A percentile compares a stretch with the other conserved stretches of the same genome.
Conservation (phyloP, 2,329 filamentous ascomycete genomes). For the Didymosphaeria variabile region DNA sequence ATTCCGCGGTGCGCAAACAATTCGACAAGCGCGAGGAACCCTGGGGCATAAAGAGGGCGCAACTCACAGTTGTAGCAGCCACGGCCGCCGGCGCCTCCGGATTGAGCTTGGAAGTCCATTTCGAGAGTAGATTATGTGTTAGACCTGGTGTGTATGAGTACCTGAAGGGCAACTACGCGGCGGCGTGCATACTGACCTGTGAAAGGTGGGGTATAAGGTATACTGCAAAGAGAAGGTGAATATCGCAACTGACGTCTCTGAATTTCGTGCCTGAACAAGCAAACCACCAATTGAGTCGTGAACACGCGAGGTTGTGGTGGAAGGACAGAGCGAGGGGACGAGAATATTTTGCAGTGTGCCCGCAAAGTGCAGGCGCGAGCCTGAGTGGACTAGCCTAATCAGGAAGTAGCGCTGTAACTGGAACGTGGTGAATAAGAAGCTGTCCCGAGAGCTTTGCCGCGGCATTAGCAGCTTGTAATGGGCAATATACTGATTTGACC, state of each 20-base stretch:
- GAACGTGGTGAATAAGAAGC: conserved; percentile 10
- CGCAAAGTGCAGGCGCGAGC: conserved; percentile 14
- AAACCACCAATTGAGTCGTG: conserved; percentile 26
- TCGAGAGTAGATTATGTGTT: conserved; percentile 27
- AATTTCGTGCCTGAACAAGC: conserved; percentile 18
- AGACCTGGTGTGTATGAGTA: conserved; percentile 36
- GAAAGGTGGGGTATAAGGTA: conserved; percentile 29
- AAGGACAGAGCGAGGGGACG: conserved; percentile 31
- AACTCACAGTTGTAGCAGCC: conserved; percentile 55
- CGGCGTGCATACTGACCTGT: conserved; percentile 33
- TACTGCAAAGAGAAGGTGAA: conserved; percentile 18
- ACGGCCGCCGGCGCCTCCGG: conserved; percentile 47
- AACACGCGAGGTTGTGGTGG: conserved; percentile 20
- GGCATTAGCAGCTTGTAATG: neutral
- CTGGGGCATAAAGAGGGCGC: conserved; percentile 12
- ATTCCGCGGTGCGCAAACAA: conserved; percentile 3
- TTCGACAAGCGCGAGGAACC: neutral
- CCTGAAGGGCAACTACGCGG: conserved; percentile 17
- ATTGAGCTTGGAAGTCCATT: conserved; percentile 51
- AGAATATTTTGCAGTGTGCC: conserved; percentile 30
- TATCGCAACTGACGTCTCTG: conserved; percentile 29
- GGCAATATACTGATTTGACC: neutral
- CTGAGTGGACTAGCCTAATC: neutral
- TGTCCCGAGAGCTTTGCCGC: neutral
- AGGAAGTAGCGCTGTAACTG: conserved; percentile 8